A percentile compares a stretch with the other conserved stretches of the same genome.
phyloP scores from a whole-genome alignment of 495 filamentous ascomycete genomes.

The Aspergillus homomorphus region DNA sequence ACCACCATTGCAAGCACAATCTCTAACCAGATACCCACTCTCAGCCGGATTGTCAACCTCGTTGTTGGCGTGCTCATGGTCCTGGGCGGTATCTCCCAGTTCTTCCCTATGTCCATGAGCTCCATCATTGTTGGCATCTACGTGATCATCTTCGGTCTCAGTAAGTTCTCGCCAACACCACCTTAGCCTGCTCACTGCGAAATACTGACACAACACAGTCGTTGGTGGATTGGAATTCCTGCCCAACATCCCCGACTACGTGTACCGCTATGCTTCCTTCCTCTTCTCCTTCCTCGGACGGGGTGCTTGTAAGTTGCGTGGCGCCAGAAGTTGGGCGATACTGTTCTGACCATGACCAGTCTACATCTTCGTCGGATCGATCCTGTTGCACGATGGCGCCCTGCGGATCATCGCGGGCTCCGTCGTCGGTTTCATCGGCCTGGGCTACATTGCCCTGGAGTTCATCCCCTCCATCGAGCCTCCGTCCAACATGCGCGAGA shows the following conservation, averaged over 20 bases:
- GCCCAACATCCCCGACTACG: conserved; percentile 83
- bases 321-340: conserved; percentile 14
- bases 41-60: conserved; percentile 90
- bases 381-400: conserved; percentile 63
- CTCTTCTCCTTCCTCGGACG: conserved; percentile 96
- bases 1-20: neutral
- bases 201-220: conserved; percentile 26
- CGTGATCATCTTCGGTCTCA: conserved; percentile 83
- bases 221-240: conserved; percentile 65
- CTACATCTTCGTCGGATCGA: conserved; percentile 91
- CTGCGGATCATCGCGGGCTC: conserved; percentile 63
- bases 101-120: conserved; percentile 51
- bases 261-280: conserved; percentile 92
- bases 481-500: conserved; percentile 95
- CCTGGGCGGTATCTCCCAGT: conserved; percentile 84
- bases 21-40: conserved; percentile 14
- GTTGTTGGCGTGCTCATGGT: conserved; percentile 85
- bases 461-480: conserved; percentile 96
- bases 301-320: conserved; percentile 73
- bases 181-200: no score
- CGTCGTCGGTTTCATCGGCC: conserved; percentile 70
- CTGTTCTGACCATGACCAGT: conserved; percentile 50
- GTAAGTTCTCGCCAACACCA: conserved; percentile 47
- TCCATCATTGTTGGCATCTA: conserved; percentile 77
- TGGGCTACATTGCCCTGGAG: conserved; percentile 80